These are phyloP conservation scores for Verruconis gallopava DNA, from an alignment of 2,329 filamentous ascomycete species.

Conservation along the genomic window DNA sequence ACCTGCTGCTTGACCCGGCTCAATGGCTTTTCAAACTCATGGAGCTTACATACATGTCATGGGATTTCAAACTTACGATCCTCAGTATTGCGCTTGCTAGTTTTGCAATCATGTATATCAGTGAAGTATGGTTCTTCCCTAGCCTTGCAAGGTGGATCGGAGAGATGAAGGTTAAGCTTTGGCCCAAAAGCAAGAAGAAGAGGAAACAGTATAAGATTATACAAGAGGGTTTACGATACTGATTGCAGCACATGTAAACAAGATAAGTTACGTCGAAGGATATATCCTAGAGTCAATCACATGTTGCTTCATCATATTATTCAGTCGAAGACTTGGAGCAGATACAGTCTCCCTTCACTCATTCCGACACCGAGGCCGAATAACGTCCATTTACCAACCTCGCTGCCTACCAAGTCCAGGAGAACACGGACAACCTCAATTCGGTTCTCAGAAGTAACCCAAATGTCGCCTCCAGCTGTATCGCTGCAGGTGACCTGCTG, in stretches of 20 bases:
- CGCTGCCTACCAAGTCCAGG: neutral
- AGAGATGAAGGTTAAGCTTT: neutral
- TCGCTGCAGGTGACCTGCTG: neutral
- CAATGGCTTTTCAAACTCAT: conserved; percentile 59
- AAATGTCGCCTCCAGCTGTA: neutral
- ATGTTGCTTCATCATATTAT: too few relatives aligned
- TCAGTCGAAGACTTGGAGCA: too few relatives aligned
- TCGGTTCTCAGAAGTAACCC: neutral
- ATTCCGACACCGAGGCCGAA: neutral
- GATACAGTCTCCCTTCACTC: neutral
- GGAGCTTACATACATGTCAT: conserved; percentile 70
- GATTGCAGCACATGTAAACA: conserved; percentile 5
- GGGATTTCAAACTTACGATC: conserved; percentile 60
- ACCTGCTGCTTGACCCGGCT: conserved; percentile 70
- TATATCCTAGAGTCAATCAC: too few relatives aligned
- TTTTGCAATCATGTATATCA: conserved; percentile 54
- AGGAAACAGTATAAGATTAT: conserved; percentile 8
- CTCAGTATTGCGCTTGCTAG: conserved; percentile 56
- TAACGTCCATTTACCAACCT: neutral
- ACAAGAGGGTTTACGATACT: too few relatives aligned
- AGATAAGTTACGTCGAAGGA: neutral
- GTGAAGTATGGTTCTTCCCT: conserved; percentile 60
- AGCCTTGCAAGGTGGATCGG: conserved; percentile 7
- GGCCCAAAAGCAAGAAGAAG: conserved; percentile 5
- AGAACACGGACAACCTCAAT: neutral